Base-by-base conservation (phyloP, 768 basidiomycete genomes). In the Coprinellus micaceus region DNA sequence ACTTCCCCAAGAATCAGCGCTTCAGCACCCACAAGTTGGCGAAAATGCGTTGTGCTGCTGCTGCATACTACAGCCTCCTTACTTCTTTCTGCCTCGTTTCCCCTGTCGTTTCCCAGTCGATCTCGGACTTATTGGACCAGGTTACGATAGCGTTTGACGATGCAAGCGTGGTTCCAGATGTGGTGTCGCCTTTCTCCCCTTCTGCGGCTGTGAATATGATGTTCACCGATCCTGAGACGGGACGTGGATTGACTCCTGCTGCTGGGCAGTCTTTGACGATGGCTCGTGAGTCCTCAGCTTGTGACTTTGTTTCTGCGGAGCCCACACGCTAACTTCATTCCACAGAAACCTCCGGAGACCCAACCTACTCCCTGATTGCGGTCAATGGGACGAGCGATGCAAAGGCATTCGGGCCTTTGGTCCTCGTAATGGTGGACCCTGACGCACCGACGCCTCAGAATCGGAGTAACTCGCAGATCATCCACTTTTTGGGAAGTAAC, bases 371-470 rank as follows among this genome's bases (percentile, higher is more conserved):
- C 52, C 60, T 73, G 54, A 59, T 61, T 56, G 59, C 66, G 22
- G 64, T 67, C 48, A 60, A 67, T 39, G 40, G 40, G 40, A 62
- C 64, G 17, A 45, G 64, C n/a, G 41, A 60, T 26, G 46, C 57
- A 41, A 58, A 58, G 40, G 54, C 60, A 15, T 69, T 64, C 56
- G 59, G 62, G 33, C 64, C 69, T 15, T 76, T 71, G 58, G 71
- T 79, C 24, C 52, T 79, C 15, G 68, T 69, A 17, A 62, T 78
- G 36, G 65, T 79, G 36, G 77, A 78, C 59, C 77, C 75, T 26
- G 77, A 79, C 59, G 76, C 72, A 1, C 74, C 76, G 22, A 73
- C 72, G 21, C 74, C 73, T 0, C 71, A 75, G 52, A 72, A 74
- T 54, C 67, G 66, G 10, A 68, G 64, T 9, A 56, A 66, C 12